Evolutionary conservation across 371 early-diverging fungal species (phyloP).

Genomic region (Actinomortierella ambigua): DNA sequence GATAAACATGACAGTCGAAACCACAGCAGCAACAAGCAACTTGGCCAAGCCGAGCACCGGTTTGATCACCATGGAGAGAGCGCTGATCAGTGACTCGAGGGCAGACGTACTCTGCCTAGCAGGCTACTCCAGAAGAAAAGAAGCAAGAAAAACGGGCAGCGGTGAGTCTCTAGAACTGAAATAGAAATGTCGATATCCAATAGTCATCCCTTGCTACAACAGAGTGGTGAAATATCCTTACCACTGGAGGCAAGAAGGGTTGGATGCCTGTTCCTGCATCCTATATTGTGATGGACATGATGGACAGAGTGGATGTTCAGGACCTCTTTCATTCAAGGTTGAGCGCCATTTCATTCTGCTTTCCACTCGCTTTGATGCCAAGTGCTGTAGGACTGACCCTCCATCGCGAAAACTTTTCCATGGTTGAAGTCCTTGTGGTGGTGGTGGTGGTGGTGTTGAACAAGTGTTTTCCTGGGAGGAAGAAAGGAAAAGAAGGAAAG

Average conservation of each 20-base stretch:
- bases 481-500: too few relatives aligned
- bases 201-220: background rate
- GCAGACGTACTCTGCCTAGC: slow-evolving; percentile 38
- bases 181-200: too few relatives aligned
- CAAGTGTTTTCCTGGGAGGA: too few relatives aligned
- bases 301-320: background rate
- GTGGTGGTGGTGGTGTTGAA: too few relatives aligned
- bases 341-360: too few relatives aligned
- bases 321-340: too few relatives aligned
- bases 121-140: slow-evolving; percentile 26
- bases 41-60: slow-evolving; percentile 55
- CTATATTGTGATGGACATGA: slow-evolving; percentile 36
- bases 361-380: too few relatives aligned
- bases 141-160: background rate
- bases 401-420: slow-evolving; percentile 76
- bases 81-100: slow-evolving; percentile 18
- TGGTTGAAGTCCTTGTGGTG: slow-evolving; percentile 14
- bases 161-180: too few relatives aligned
- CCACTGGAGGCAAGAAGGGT: slow-evolving; percentile 85
- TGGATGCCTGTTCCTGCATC: slow-evolving; percentile 89
- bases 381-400: slow-evolving; percentile 57
- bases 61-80: slow-evolving; percentile 48
- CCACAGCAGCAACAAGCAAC: slow-evolving; percentile 40
- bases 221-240: slow-evolving; percentile 24
- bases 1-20: slow-evolving; percentile 45